Percentiles rank a stretch among this genome's conserved stretches.
These are phyloP conservation scores for Castanospermum australe DNA, from an alignment of 306 rosid species.

Conservation along the genomic window DNA sequence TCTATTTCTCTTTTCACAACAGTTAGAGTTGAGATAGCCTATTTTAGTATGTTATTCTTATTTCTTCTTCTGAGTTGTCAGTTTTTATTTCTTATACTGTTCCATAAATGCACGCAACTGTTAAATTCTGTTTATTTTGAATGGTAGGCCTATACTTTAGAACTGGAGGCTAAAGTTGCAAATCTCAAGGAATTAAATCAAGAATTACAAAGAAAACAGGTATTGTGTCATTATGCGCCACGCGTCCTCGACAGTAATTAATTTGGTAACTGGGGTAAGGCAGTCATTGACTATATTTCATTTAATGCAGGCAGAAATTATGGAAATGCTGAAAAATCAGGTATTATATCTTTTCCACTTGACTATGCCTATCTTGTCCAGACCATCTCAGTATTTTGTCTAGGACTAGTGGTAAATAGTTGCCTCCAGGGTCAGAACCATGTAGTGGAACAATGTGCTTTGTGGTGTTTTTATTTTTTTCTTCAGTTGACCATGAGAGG, in stretches of 20 bases:
- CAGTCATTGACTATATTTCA: slow-evolving; percentile 24
- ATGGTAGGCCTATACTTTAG: slow-evolving; percentile 87
- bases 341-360: slow-evolving; percentile 33
- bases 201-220: slow-evolving; percentile 83
- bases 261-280: not conserved
- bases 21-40: too few species aligned
- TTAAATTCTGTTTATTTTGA: slow-evolving; percentile 10
- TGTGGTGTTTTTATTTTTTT: not conserved
- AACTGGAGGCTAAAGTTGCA: slow-evolving; percentile 83
- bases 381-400: not conserved
- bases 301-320: slow-evolving; percentile 58
- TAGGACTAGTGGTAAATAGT: too few species aligned
- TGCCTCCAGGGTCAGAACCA: not conserved
- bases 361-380: not conserved
- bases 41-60: too few species aligned
- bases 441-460: not conserved
- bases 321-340: slow-evolving; percentile 72
- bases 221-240: not conserved
- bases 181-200: slow-evolving; percentile 72
- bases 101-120: not conserved
- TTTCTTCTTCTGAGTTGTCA: too few species aligned
- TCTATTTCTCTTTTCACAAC: not conserved
- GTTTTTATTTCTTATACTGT: not conserved
- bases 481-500: not conserved
- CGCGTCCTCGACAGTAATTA: not conserved